Evolutionary conservation across 148 eudicot genomes (phyloP).

Genomic region (Spergularia marina): DNA sequence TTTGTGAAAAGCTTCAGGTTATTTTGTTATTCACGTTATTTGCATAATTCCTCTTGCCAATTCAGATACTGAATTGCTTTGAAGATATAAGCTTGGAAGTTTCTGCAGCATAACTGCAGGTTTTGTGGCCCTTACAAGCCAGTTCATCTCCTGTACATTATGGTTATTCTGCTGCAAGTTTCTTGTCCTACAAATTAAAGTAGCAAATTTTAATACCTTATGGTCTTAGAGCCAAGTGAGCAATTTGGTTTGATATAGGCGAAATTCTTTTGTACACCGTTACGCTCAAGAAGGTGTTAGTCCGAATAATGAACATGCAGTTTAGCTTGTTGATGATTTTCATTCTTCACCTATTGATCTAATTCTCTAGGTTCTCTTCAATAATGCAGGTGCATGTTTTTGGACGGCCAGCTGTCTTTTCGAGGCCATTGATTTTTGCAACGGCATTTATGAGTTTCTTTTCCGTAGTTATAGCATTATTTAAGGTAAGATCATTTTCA

Average conservation of each 20-base stretch:
- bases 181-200: not conserved
- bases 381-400: conserved; percentile 69
- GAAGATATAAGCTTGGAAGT: not conserved
- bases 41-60: not conserved
- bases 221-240: not conserved
- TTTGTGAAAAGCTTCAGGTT: not conserved
- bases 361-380: conserved; percentile 14
- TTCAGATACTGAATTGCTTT: not conserved
- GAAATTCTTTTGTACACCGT: not conserved
- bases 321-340: not conserved
- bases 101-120: not conserved
- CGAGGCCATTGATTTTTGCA: conserved; percentile 86
- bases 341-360: not conserved
- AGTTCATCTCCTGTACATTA: not conserved
- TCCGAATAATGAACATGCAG: not conserved
- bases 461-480: conserved; percentile 93
- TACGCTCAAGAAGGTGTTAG: not conserved
- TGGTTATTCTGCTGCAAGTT: not conserved
- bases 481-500: conserved; percentile 59
- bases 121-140: not conserved
- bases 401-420: conserved; percentile 68
- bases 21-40: not conserved
- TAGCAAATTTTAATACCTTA: not conserved
- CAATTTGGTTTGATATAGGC: not conserved
- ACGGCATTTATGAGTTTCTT: conserved; percentile 99